A percentile compares a stretch with the other conserved stretches of the same genome.
Conservation (phyloP, 106 monocot genomes). For the Allium sativum region DNA sequence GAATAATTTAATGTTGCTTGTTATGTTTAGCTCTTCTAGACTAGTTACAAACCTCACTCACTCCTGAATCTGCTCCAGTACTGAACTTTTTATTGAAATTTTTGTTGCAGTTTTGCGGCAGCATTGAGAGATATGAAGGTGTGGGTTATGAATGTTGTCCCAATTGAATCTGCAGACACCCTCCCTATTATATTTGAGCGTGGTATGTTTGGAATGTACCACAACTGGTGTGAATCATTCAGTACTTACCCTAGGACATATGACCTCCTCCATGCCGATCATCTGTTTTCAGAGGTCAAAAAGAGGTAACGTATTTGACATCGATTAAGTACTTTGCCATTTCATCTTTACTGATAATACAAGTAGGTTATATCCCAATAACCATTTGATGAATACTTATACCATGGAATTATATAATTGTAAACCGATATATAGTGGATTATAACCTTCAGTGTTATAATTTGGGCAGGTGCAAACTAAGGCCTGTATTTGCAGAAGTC, state of each 20-base stretch:
- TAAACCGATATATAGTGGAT: slow-evolving; percentile 9
- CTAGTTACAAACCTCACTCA: no score
- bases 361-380: background rate
- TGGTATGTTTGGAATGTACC: slow-evolving; percentile 71
- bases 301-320: slow-evolving; percentile 27
- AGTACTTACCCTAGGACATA: slow-evolving; percentile 79
- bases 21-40: no score
- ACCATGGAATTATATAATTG: slow-evolving; percentile 43
- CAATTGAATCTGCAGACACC: slow-evolving; percentile 83
- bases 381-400: slow-evolving; percentile 36
- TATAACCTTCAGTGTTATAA: no score
- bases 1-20: no score
- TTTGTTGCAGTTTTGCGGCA: slow-evolving; percentile 65
- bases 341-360: no score
- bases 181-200: slow-evolving; percentile 86
- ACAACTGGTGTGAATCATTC: slow-evolving; percentile 80
- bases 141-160: slow-evolving; percentile 94
- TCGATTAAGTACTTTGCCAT: no score
- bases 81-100: background rate
- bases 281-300: slow-evolving; percentile 49
- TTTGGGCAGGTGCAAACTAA: slow-evolving; percentile 44
- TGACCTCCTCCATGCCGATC: slow-evolving; percentile 55
- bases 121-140: slow-evolving; percentile 66
- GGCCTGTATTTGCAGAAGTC: slow-evolving; percentile 50
- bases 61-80: background rate